Conservation (phyloP, 176 grass and related monocot genomes). For the Pharus latifolius region DNA sequence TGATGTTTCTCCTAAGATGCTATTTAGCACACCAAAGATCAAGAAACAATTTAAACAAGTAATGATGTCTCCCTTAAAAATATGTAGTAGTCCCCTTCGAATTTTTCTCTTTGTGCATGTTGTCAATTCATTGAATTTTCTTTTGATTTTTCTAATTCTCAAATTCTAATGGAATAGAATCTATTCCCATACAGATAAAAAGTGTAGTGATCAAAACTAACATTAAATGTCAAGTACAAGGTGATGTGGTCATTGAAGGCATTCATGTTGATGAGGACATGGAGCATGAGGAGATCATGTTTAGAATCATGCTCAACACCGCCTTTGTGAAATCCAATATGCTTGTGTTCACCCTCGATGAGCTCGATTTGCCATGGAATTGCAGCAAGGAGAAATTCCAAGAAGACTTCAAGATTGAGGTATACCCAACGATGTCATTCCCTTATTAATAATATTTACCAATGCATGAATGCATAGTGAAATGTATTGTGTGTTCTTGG, state of each 20-base stretch:
- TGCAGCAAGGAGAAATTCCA: slow-evolving; percentile 13
- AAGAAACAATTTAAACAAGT: slow-evolving; percentile 51
- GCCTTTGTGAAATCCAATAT: slow-evolving; percentile 47
- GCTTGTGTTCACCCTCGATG: slow-evolving; percentile 28
- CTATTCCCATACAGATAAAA: slow-evolving; percentile 16
- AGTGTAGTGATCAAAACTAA: slow-evolving; percentile 20
- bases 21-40: slow-evolving; percentile 23
- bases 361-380: slow-evolving; percentile 47
- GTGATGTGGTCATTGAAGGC: slow-evolving; percentile 46
- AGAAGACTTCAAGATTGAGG: slow-evolving; percentile 52
- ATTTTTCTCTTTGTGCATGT: no score
- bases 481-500: neutral
- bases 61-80: no score
- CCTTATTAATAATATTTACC: neutral
- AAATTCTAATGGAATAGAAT: no score
- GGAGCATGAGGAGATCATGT: slow-evolving; percentile 23
- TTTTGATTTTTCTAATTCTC: no score
- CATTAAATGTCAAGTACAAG: slow-evolving; percentile 24
- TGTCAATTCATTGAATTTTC: neutral
- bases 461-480: neutral
- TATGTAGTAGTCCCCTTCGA: neutral
- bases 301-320: slow-evolving; percentile 60
- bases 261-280: slow-evolving; percentile 9
- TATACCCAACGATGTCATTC: neutral
- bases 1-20: neutral